Percentiles rank a stretch among this genome's conserved stretches.
Evolutionary conservation across 768 basidiomycete species (phyloP).

Genomic region (Glaciozyma martinii): DNA sequence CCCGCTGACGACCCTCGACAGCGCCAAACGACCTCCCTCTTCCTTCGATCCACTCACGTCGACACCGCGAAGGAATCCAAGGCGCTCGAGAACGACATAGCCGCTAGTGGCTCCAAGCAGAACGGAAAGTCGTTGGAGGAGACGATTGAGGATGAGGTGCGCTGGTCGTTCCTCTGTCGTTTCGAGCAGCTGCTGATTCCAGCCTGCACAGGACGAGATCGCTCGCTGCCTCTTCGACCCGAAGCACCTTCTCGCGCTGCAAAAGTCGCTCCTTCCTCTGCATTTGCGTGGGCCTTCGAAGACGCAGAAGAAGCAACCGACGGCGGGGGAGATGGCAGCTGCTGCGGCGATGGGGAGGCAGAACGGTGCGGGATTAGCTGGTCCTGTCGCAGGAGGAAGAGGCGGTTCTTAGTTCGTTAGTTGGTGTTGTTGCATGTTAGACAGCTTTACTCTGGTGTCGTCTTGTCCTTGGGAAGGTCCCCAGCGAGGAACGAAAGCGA

Average conservation of each 20-base stretch:
- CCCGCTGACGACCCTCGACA: neutral
- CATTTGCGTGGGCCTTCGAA: neutral
- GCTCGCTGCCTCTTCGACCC: conserved; percentile 11
- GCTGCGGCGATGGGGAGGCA: neutral
- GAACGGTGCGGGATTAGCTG: neutral
- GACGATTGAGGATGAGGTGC: conserved; percentile 18
- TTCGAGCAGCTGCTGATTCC: neutral
- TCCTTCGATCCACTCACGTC: neutral
- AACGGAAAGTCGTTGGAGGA: conserved; percentile 4
- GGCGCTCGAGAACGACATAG: neutral
- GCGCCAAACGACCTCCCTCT: conserved; percentile 15
- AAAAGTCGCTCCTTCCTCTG: conserved; percentile 5
- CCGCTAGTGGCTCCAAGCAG: neutral
- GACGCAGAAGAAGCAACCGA: neutral
- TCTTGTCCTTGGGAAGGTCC: too few species aligned
- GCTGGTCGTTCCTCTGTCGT: neutral
- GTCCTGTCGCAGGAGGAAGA: neutral
- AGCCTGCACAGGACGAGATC: conserved; percentile 15
- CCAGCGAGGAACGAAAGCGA: too few species aligned
- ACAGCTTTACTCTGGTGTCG: too few species aligned
- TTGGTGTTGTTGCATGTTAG: too few species aligned
- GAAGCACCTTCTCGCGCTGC: conserved; percentile 9
- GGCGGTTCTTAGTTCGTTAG: neutral
- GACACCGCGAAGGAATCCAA: neutral
- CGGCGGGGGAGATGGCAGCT: neutral